phyloP scores from a whole-genome alignment of 163 green algal genomes.

The Chlamydomonas reinhardtii region DNA sequence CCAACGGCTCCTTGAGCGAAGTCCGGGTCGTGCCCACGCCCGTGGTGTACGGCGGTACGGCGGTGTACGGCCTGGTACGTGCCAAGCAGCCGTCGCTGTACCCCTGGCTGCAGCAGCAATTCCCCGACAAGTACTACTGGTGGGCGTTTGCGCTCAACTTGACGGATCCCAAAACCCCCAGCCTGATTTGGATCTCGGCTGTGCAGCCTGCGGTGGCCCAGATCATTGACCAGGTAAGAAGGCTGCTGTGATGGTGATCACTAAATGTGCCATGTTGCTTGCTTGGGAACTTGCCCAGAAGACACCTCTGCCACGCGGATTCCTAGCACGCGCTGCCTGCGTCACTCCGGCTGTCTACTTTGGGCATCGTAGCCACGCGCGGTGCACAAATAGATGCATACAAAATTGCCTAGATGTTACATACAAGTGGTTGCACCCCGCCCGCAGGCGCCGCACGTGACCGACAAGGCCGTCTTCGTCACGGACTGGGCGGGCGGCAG shows the following conservation, averaged over 20 bases:
- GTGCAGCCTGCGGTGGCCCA: background rate
- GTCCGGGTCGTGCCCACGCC: slow-evolving; percentile 13
- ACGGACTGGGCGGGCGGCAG: slow-evolving; percentile 8
- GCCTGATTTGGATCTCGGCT: background rate
- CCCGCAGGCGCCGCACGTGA: too few species aligned
- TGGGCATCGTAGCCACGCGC: too few species aligned
- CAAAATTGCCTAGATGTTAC: too few species aligned
- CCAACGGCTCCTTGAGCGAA: background rate
- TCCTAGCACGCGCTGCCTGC: too few species aligned
- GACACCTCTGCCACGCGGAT: too few species aligned
- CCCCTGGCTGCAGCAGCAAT: background rate
- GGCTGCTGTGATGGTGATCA: too few species aligned
- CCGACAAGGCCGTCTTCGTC: background rate
- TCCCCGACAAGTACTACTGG: slow-evolving; percentile 21
- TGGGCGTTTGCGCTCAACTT: slow-evolving; percentile 30
- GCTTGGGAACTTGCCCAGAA: too few species aligned
- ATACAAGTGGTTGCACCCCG: too few species aligned
- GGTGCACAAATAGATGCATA: too few species aligned
- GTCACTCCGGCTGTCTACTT: too few species aligned
- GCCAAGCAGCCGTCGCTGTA: background rate
- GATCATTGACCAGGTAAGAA: background rate
- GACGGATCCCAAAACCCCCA: background rate
- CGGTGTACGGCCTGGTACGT: slow-evolving; percentile 17
- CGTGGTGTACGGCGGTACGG: background rate
- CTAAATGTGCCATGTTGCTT: too few species aligned